Conservation (phyloP, 352 stramenopile species). For the Pythium grandisporangium region DNA sequence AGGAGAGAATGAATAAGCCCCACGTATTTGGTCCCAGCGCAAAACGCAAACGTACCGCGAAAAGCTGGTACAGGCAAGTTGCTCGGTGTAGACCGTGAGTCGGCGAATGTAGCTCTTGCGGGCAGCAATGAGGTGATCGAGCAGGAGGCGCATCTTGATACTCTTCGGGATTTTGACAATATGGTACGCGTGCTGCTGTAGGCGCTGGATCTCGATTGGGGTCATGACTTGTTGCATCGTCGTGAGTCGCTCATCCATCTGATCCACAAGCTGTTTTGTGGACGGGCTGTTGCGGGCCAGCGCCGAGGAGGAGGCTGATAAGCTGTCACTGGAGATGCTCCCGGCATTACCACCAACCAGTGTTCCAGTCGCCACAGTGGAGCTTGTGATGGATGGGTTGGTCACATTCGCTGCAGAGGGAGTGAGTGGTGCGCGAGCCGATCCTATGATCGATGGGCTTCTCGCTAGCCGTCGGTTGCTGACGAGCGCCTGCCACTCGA, state of each 20-base stretch:
- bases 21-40: neutral
- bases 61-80: constrained; percentile 35
- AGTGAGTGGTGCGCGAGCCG: constrained; percentile 2
- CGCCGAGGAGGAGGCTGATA: too few relatives aligned
- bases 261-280: constrained; percentile 24
- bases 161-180: constrained; percentile 64
- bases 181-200: constrained; percentile 48
- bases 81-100: constrained; percentile 40
- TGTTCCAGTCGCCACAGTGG: neutral
- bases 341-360: neutral
- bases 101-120: constrained; percentile 33
- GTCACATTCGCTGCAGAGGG: neutral
- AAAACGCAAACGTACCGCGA: constrained; percentile 18
- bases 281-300: constrained; percentile 4
- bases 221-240: constrained; percentile 74
- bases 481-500: constrained; percentile 20
- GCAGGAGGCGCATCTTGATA: constrained; percentile 50
- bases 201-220: constrained; percentile 63
- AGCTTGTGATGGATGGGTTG: neutral
- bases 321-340: too few relatives aligned
- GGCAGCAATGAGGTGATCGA: constrained; percentile 26
- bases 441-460: constrained; percentile 1
- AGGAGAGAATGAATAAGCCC: neutral
- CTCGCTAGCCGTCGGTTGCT: constrained; percentile 1
- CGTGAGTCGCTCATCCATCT: constrained; percentile 53